Base-by-base conservation (phyloP, 1,284 basidiomycete species). In the Ceratobasidium papillatum region DNA sequence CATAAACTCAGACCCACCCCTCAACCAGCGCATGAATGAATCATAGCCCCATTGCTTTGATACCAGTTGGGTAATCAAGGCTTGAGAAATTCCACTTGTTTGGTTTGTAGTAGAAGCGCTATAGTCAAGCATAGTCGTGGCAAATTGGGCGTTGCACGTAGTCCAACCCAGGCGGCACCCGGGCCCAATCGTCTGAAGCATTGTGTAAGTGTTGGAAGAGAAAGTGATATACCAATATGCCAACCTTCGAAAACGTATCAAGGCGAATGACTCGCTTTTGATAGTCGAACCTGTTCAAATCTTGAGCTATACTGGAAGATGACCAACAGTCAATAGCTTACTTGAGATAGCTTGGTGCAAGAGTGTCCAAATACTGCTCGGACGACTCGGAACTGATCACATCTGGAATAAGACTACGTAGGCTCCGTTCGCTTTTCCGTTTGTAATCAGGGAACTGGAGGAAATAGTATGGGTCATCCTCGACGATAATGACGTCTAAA, bases 391-490 rank as follows among this genome's bases (percentile, higher is more conserved):
- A 19, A 64, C 63, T 69, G 17, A 43, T 52, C 52, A 36, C 43
- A 56, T 36, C 64, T 4, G 52, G 71, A 34, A 63, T 32, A 52
- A 38, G 27, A 22, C 36, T 77, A 71, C 36, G 78, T 76, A 74
- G 80, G 78, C 74, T 79, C 77, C 75, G 77, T 79, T 36, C 90
- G 85, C 30, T 82, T 77, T 0, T 80, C 77, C 85, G 84, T 27
- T 85, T 80, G 80, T 90, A 91, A 11, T 81, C 77, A 0, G 85
- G 87, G 76, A 88, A 81, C 80, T 91, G 91, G 22, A 95, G 83
- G 83, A 93, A 92, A 81, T 88, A 94, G 82, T 94, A 94, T 8
- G 93, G 93, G 81, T 94, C 92, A 78, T 94, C 92, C 82, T 94
- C 92, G 74, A 90, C 86, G 76, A 92, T 91, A 77, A 93, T 87